These are phyloP conservation scores for Cyclocybe aegerita DNA, from an alignment of 768 basidiomycete genomes.

Conservation along the genomic window DNA sequence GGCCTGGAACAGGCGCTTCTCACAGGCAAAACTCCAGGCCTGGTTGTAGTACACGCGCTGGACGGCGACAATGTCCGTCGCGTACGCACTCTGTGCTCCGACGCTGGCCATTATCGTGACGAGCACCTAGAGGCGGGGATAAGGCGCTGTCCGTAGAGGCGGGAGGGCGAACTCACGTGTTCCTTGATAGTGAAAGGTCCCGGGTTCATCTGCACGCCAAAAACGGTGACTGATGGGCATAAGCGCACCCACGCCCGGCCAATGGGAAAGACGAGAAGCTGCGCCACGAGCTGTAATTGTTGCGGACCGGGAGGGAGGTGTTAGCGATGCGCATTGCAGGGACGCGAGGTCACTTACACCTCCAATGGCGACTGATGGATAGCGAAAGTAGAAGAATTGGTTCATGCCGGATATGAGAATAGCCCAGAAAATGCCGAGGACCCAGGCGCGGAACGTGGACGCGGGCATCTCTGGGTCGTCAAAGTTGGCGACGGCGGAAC, in stretches of 20 bases:
- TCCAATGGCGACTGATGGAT: conserved; percentile 62
- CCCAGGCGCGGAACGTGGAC: conserved; percentile 59
- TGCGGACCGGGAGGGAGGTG: conserved; percentile 15
- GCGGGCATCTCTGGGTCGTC: conserved; percentile 68
- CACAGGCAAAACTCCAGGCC: conserved; percentile 48
- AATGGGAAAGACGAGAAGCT: conserved; percentile 67
- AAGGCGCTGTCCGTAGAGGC: conserved; percentile 6
- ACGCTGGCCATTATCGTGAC: conserved; percentile 67
- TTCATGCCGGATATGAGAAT: conserved; percentile 71
- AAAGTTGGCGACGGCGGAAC: conserved; percentile 72
- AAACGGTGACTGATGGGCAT: conserved; percentile 50
- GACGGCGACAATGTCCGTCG: conserved; percentile 74
- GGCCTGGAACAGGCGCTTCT: too few species aligned
- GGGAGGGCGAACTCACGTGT: conserved; percentile 30
- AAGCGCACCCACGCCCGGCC: conserved; percentile 67
- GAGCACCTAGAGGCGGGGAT: conserved; percentile 40
- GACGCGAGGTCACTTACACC: conserved; percentile 30
- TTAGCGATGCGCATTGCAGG: conserved; percentile 4
- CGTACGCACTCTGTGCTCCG: conserved; percentile 56
- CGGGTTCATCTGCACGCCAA: conserved; percentile 66
- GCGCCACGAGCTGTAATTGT: conserved; percentile 54
- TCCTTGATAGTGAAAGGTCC: conserved; percentile 79
- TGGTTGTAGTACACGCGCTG: conserved; percentile 71
- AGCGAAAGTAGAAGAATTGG: conserved; percentile 77
- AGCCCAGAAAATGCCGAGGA: conserved; percentile 54